Evolutionary conservation across 495 filamentous ascomycete genomes (phyloP), one percentile per base, ranked within the genome.

Genomic region (Penicillium angulare): DNA sequence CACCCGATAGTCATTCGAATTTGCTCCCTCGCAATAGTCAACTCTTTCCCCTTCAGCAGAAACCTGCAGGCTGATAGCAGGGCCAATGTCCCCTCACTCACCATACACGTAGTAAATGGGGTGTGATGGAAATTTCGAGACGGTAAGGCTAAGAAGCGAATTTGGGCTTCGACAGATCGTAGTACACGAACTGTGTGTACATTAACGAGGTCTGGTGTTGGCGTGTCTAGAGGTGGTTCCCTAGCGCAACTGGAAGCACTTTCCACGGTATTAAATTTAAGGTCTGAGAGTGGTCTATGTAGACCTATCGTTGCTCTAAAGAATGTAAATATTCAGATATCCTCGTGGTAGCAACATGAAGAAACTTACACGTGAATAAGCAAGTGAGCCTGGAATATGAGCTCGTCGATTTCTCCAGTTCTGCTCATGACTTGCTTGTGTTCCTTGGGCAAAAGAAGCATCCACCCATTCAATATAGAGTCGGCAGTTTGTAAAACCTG

Each of bases 301-400:
- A 71, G 29, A 7, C 52, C 65, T 22, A 71, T 57, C 0, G 50
- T 63, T n/a, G 60, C 27, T 22, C 66, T 69, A 38, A 20, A n/a
- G 0, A 12, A 7, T 4, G 2, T 2, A 8, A 15, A 13, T 22
- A 12, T 31, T 3, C 7, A 8, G 12, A 23, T n/a, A n/a, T n/a
- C n/a, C n/a, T n/a, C n/a, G 24, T 27, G 24, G 15, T 2, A 5
- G n/a, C 35, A 34, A 16, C 35, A 40, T 15, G 10, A 13, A 22
- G 22, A 27, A 24, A 21, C 63, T 56, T 59, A 70, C 67, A 70
- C 63, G 22, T 68, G 60, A 18, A 70, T 63, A 1, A 70, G 35
- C 10, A 66, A 12, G 17, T 70, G 64, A 2, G 67, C 67, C 39
- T 70, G 67, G 24, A 70, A 70, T 60, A 70, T 66, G 3, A 70